Evolutionary conservation across 169 alveolate species (phyloP).

Genomic region (Plasmodium berghei): DNA sequence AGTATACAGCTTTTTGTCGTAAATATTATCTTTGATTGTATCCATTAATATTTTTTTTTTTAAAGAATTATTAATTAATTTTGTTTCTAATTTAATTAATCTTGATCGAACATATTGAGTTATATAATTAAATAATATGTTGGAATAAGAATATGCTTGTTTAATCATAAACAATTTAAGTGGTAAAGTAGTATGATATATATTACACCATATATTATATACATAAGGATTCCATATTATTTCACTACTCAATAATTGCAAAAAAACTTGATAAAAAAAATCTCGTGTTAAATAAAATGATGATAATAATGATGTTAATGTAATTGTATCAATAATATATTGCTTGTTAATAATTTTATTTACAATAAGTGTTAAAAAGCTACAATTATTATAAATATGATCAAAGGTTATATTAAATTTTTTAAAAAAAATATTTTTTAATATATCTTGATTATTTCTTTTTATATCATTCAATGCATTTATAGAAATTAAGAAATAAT

Average conservation of each 20-base stretch:
- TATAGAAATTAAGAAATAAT: slow-evolving; percentile 52
- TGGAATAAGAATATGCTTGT: slow-evolving; percentile 49
- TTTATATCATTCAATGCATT: slow-evolving; percentile 59
- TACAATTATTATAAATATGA: slow-evolving; percentile 47
- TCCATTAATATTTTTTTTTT: slow-evolving; percentile 18
- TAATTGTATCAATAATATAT: slow-evolving; percentile 11
- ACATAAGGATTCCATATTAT: slow-evolving; percentile 49
- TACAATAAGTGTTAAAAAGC: slow-evolving; percentile 19
- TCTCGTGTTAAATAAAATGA: slow-evolving; percentile 16
- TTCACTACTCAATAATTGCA: slow-evolving; percentile 49
- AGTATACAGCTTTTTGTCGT: slow-evolving; percentile 18
- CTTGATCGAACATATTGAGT: slow-evolving; percentile 14
- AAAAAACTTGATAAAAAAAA: slow-evolving; percentile 25
- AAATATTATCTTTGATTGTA: slow-evolving; percentile 9
- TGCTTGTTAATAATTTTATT: slow-evolving; percentile 28
- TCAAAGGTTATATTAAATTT: slow-evolving; percentile 43
- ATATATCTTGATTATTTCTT: slow-evolving; percentile 62
- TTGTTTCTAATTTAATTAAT: slow-evolving; percentile 31
- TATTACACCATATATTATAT: slow-evolving; percentile 53
- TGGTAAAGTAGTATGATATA: slow-evolving; percentile 58
- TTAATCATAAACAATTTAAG: slow-evolving; percentile 44
- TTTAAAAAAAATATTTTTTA: slow-evolving; percentile 65
- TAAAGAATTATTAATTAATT: slow-evolving; percentile 32
- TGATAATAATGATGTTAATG: slow-evolving; percentile 24
- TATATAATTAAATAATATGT: slow-evolving; percentile 17